Percentiles rank a stretch among this genome's conserved stretches.
These are phyloP conservation scores for Teratosphaeria zuluensis DNA, from an alignment of 2,329 filamentous ascomycete species.

Conservation along the genomic window DNA sequence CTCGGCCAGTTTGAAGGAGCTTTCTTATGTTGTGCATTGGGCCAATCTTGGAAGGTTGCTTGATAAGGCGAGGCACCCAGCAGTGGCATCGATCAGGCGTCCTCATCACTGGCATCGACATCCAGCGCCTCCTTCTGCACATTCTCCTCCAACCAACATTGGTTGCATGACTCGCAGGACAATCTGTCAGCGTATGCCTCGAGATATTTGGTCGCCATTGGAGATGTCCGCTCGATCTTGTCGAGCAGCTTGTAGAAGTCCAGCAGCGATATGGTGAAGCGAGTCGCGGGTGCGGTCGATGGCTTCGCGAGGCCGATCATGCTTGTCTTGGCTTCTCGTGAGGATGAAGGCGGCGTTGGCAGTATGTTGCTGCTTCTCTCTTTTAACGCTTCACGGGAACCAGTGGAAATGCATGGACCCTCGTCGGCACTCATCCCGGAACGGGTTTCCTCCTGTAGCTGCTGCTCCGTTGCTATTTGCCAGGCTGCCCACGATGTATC, in stretches of 20 bases:
- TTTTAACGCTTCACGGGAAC: slow-evolving; percentile 6
- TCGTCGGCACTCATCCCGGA: background rate
- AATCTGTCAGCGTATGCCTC: slow-evolving; percentile 14
- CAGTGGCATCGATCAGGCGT: background rate
- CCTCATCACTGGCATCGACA: background rate
- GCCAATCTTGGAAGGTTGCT: too few relatives aligned
- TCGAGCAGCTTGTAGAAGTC: slow-evolving; percentile 13
- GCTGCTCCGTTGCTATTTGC: background rate
- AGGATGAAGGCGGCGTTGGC: background rate
- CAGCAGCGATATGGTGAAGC: slow-evolving; percentile 6
- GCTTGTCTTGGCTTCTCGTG: background rate
- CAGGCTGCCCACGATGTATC: background rate
- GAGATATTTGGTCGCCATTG: slow-evolving; percentile 9
- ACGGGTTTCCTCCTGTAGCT: background rate
- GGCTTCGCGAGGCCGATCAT: background rate
- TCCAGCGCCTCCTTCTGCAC: background rate
- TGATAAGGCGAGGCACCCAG: background rate
- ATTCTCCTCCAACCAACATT: slow-evolving; percentile 11
- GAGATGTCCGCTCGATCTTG: slow-evolving; percentile 13
- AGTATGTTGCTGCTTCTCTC: slow-evolving; percentile 3
- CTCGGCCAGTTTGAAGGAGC: too few relatives aligned
- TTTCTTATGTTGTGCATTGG: too few relatives aligned
- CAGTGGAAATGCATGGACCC: background rate
- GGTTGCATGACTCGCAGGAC: slow-evolving; percentile 8
- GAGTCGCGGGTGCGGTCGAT: background rate